These are phyloP conservation scores for Oehlia diaphana DNA, from an alignment of 192 early-diverging fungal genomes.

Conservation along the genomic window DNA sequence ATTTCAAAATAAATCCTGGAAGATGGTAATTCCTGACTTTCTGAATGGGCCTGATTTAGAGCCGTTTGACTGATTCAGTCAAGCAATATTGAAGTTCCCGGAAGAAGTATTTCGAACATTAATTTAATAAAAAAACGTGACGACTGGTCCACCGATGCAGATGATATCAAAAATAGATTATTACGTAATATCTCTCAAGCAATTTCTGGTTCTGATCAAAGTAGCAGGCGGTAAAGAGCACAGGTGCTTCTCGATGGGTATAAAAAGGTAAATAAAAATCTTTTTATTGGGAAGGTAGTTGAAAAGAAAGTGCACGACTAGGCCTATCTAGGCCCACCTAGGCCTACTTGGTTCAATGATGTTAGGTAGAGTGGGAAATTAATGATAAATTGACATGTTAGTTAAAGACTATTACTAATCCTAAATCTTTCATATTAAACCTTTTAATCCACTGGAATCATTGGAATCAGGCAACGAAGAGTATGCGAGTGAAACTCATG, in stretches of 20 bases:
- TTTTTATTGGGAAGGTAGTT: neutral
- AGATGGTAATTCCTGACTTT: constrained; percentile 3
- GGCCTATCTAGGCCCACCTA: neutral
- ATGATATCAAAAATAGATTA: constrained; percentile 16
- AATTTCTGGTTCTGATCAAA: neutral
- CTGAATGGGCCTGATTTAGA: neutral
- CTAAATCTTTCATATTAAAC: too few relatives aligned
- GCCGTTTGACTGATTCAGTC: neutral
- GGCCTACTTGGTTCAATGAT: constrained; percentile 10
- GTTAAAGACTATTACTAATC: too few relatives aligned
- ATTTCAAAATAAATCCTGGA: neutral
- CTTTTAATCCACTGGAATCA: too few relatives aligned
- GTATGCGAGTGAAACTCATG: too few relatives aligned
- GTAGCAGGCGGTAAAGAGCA: neutral
- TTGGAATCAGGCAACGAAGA: neutral
- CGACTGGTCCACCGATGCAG: too few relatives aligned
- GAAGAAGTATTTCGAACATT: too few relatives aligned
- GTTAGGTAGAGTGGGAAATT: constrained; percentile 13
- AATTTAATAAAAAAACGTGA: too few relatives aligned
- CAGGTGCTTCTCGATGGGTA: constrained; percentile 14
- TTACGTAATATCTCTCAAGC: constrained; percentile 1
- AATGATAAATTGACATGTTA: neutral
- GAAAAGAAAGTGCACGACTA: constrained; percentile 16
- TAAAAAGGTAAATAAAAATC: constrained; percentile 23
- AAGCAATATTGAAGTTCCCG: too few relatives aligned